Base-by-base conservation (phyloP, 495 filamentous ascomycete species). In the Paragyromitra xinjiangensis region DNA sequence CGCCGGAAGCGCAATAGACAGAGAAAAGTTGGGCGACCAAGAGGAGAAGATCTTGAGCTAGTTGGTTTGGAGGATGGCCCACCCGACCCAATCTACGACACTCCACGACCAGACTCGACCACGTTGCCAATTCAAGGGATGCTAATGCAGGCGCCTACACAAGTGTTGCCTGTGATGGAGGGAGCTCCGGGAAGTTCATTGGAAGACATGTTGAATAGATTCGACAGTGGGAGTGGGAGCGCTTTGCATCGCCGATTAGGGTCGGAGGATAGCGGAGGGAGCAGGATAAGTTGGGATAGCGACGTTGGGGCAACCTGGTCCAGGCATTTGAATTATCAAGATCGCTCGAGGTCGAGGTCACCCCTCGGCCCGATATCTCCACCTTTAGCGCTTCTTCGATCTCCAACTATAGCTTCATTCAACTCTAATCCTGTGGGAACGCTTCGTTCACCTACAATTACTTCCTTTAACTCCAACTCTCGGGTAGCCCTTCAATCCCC, bases 31-130 rank as follows among this genome's bases (percentile, higher is more conserved):
- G 42, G 34, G 5, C 29, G 2, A 12, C 6, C 67, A 44, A 39
- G 44, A 37, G 45, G 9, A 19, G 39, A 45, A 34, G 51, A 63
- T 55, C 26, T 39, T 6, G 48, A 48, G n/a, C 44, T 67, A 39
- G 16, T 50, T 12, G 5, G 45, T 24, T 37, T 71, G 9, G 42
- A 50, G 16, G 6, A 40, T n/a, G 22, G 42, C 6, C 29, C 7
- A 42, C 14, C 12, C 26, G 39, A 55, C 9, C 26, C 40, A 12
- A 42, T 67, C 42, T 45, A 58, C 61, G 69, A 77, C 24, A 26
- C 45, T 3, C 70, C 75, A 11, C 50, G 75, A 22, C 75, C 75
- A 14, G 75, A 77, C 39, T 77, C 75, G 2, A 77, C 70, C 6
- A 77, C 75, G n/a, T 42, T 77, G 12, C 75, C 69, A n/a, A 67